These are phyloP conservation scores for Globisporangium takayamanum DNA, from an alignment of 352 stramenopile species.

Conservation along the genomic window DNA sequence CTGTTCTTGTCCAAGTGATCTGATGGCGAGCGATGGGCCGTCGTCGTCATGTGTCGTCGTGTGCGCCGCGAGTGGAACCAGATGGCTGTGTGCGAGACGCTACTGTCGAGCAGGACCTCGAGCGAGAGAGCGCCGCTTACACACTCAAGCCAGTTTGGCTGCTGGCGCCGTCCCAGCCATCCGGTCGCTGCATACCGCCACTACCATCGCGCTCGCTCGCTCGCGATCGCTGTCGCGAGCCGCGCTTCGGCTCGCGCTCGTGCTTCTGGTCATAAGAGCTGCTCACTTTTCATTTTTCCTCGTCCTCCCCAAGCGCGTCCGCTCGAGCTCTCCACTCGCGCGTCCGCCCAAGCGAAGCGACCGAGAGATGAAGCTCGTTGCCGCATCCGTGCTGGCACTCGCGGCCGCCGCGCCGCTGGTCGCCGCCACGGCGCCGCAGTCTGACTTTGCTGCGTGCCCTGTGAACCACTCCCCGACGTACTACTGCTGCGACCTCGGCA, in stretches of 20 bases:
- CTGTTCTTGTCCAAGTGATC: too few relatives aligned
- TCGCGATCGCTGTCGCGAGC: too few relatives aligned
- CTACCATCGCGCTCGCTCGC: background rate
- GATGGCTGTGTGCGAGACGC: background rate
- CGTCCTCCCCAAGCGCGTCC: constrained; percentile 13
- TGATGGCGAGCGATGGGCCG: background rate
- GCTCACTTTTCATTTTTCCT: constrained; percentile 15
- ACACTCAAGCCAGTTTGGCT: constrained; percentile 1
- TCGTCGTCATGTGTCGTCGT: background rate
- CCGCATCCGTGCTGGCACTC: constrained; percentile 2
- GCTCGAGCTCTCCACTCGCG: background rate
- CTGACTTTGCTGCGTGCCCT: constrained; percentile 49
- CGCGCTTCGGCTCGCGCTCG: too few relatives aligned
- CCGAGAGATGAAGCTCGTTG: constrained; percentile 10
- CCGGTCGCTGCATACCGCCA: background rate
- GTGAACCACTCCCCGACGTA: constrained; percentile 52
- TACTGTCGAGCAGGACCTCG: background rate
- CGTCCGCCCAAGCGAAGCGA: constrained; percentile 11
- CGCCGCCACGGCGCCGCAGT: constrained; percentile 36
- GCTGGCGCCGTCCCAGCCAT: background rate
- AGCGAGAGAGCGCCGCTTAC: too few relatives aligned
- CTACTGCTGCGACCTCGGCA: constrained; percentile 47
- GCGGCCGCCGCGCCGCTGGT: constrained; percentile 21
- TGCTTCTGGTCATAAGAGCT: background rate
- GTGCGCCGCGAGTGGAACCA: background rate